phyloP scores from a whole-genome alignment of 306 rosid genomes.

The Pterocarpus santalinus region DNA sequence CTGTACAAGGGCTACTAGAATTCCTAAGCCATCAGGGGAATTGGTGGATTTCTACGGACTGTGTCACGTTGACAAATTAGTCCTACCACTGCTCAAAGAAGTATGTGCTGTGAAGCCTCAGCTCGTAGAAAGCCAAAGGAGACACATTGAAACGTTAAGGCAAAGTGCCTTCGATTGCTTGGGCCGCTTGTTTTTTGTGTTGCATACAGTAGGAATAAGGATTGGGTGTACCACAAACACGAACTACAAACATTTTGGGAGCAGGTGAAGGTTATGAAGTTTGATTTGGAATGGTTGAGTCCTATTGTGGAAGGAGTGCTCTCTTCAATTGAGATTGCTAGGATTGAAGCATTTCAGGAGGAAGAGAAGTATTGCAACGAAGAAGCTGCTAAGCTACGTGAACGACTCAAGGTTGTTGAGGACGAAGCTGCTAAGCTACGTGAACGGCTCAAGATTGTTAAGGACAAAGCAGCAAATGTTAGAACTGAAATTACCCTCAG shows the following conservation, averaged over 20 bases:
- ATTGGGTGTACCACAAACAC: background rate
- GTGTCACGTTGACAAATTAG: background rate
- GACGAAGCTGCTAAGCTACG: background rate
- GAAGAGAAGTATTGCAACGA: background rate
- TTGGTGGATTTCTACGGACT: background rate
- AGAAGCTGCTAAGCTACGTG: background rate
- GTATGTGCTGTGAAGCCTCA: background rate
- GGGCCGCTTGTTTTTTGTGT: background rate
- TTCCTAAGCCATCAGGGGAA: background rate
- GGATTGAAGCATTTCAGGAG: background rate
- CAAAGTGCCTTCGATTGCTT: background rate
- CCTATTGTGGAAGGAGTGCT: slow-evolving; percentile 5
- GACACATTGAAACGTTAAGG: too few relatives aligned
- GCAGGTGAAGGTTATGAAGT: background rate
- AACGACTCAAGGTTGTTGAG: background rate
- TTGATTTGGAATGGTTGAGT: slow-evolving; percentile 18
- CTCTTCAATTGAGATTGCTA: background rate
- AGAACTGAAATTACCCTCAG: too few relatives aligned
- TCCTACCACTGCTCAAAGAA: background rate
- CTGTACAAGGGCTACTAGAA: too few relatives aligned
- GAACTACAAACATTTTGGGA: background rate
- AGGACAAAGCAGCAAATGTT: background rate
- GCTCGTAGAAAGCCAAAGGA: background rate
- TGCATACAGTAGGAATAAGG: background rate
- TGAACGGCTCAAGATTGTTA: background rate